Percentiles rank a stretch among this genome's conserved stretches.
Evolutionary conservation across 257 asterid genomes (phyloP).

Genomic region (Plectranthus barbatus): DNA sequence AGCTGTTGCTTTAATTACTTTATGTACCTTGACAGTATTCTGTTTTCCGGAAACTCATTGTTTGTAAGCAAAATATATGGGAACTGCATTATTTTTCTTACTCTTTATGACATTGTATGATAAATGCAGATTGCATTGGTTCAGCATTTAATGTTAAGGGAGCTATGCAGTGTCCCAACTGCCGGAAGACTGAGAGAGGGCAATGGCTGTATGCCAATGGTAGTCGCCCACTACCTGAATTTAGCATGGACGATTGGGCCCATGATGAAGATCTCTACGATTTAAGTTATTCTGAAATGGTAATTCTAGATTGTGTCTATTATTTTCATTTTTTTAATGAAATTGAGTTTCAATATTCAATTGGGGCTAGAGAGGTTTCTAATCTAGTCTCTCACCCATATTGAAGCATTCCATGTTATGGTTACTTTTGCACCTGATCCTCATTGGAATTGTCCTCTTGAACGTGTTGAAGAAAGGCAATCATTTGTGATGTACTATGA

Average conservation of each 20-base stretch:
- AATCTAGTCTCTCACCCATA: too few species aligned
- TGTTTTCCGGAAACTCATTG: not conserved
- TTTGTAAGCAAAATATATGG: not conserved
- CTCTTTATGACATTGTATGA: constrained; percentile 8
- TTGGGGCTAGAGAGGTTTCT: too few species aligned
- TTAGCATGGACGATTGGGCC: constrained; percentile 84
- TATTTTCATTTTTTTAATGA: not conserved
- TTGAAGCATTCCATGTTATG: not conserved
- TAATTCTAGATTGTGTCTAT: constrained; percentile 18
- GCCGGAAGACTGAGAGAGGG: constrained; percentile 95
- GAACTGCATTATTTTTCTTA: not conserved
- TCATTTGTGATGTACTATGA: not conserved
- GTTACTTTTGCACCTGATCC: not conserved
- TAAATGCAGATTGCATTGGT: constrained; percentile 89
- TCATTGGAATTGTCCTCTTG: too few species aligned
- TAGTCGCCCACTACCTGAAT: constrained; percentile 68
- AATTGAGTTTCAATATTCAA: too few species aligned
- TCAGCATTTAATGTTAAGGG: constrained; percentile 96
- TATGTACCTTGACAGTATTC: too few species aligned
- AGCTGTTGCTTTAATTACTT: too few species aligned
- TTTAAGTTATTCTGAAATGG: constrained; percentile 82
- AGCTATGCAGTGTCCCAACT: constrained; percentile 98
- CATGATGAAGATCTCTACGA: constrained; percentile 92
- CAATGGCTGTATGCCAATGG: constrained; percentile 95
- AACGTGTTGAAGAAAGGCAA: too few species aligned